Percentiles rank a stretch among this genome's conserved stretches.
phyloP scores from a whole-genome alignment of 1,284 basidiomycete species.

The Apiotrichum sp. region DNA sequence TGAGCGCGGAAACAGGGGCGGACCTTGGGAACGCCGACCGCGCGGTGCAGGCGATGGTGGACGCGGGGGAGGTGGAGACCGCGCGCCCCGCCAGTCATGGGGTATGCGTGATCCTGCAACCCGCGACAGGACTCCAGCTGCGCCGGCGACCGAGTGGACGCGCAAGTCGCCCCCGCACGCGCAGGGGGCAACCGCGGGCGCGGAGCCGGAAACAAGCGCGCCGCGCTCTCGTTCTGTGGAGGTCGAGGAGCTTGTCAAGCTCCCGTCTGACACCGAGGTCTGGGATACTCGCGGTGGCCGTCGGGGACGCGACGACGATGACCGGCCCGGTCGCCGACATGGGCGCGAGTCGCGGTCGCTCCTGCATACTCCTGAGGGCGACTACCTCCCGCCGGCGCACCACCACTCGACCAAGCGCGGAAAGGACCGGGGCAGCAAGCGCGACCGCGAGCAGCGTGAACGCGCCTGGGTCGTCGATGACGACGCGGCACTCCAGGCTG shows the following conservation, averaged over 20 bases:
- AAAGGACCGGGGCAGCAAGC: not conserved
- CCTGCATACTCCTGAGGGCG: constrained; percentile 2
- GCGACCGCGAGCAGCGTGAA: constrained; percentile 2
- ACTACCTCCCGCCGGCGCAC: not conserved
- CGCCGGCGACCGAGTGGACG: not conserved
- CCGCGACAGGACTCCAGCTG: not conserved
- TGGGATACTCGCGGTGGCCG: not conserved
- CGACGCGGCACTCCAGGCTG: constrained; percentile 6
- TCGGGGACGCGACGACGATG: not conserved
- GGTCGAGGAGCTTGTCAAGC: no score
- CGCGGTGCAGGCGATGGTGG: not conserved
- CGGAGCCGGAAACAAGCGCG: no score
- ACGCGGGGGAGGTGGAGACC: not conserved
- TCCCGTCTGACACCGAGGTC: no score
- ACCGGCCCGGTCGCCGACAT: not conserved
- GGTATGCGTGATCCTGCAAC: not conserved
- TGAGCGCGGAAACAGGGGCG: no score
- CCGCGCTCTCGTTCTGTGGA: no score
- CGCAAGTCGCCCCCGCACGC: not conserved
- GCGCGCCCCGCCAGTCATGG: not conserved
- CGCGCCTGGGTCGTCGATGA: constrained; percentile 15
- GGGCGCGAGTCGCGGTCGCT: constrained; percentile 14
- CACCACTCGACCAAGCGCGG: constrained; percentile 5
- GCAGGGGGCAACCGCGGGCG: not conserved
- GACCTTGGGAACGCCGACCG: no score